Evolutionary conservation across 2,329 filamentous ascomycete genomes (phyloP).

Genomic region (Colletotrichum australisinense): DNA sequence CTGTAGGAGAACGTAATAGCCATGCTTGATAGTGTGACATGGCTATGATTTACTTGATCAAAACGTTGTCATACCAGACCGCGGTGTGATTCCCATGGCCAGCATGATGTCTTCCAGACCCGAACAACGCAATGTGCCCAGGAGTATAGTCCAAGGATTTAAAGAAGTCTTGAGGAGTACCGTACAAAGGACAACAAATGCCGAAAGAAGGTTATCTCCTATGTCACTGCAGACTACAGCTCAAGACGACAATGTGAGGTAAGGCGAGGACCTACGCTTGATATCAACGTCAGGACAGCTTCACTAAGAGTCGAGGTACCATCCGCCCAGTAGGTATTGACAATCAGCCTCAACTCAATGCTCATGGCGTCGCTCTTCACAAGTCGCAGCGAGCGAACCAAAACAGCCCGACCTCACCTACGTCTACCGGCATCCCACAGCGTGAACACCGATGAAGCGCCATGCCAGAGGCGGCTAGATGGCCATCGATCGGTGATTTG

Average conservation of each 20-base stretch:
- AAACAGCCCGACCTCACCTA: neutral
- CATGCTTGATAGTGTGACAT: neutral
- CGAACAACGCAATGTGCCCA: neutral
- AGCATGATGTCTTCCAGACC: neutral
- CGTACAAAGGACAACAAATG: neutral
- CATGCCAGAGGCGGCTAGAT: neutral
- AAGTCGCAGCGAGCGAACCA: neutral
- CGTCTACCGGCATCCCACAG: neutral
- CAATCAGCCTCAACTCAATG: neutral
- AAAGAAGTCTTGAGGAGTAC: neutral
- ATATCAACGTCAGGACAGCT: neutral
- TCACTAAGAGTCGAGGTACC: neutral
- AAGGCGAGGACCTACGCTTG: no score
- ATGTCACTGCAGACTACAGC: no score
- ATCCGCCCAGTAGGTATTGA: neutral
- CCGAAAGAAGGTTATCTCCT: neutral
- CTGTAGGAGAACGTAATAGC: neutral
- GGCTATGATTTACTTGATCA: neutral
- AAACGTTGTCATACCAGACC: neutral
- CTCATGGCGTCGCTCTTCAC: neutral
- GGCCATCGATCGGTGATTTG: neutral
- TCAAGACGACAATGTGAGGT: no score
- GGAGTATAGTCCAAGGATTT: neutral
- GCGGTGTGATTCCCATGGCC: neutral
- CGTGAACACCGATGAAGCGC: neutral